These are phyloP conservation scores for Zangia roseola DNA, from an alignment of 768 basidiomycete species.

Conservation along the genomic window DNA sequence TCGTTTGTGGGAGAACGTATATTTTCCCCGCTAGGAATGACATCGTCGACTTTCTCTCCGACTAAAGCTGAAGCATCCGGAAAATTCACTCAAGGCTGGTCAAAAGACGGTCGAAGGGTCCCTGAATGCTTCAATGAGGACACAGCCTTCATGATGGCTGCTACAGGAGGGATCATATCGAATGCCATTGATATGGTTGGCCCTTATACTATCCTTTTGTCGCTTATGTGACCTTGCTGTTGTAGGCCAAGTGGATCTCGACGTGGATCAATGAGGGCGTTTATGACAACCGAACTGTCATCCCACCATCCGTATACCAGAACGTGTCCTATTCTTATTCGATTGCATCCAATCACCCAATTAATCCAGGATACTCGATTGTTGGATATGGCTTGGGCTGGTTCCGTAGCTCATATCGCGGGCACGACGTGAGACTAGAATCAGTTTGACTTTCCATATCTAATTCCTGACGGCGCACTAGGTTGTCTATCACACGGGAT, in stretches of 20 bases:
- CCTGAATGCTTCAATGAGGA: conserved; percentile 34
- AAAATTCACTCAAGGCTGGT: conserved; percentile 35
- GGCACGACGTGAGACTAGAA: conserved; percentile 36
- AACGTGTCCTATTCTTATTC: conserved; percentile 33
- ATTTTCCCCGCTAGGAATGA: conserved; percentile 41
- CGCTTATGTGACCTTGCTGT: not conserved
- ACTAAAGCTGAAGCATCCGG: conserved; percentile 32
- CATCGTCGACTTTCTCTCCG: conserved; percentile 37
- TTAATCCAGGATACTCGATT: conserved; percentile 26
- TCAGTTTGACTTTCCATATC: not conserved
- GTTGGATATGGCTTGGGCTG: conserved; percentile 44
- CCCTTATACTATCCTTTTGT: not conserved
- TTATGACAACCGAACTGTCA: conserved; percentile 29
- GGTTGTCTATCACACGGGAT: conserved; percentile 37
- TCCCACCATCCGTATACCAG: conserved; percentile 31
- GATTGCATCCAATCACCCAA: conserved; percentile 14
- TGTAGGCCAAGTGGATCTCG: conserved; percentile 40
- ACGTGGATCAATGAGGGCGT: conserved; percentile 36
- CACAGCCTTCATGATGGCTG: conserved; percentile 27
- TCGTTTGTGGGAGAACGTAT: conserved; percentile 43
- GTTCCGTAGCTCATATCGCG: conserved; percentile 37
- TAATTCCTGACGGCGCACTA: conserved; percentile 7
- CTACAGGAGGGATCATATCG: conserved; percentile 45
- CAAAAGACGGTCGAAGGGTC: conserved; percentile 30
- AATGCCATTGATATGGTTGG: conserved; percentile 42